Base-by-base conservation (phyloP, 2,329 filamentous ascomycete genomes). In the Epichloe coenophiala region DNA sequence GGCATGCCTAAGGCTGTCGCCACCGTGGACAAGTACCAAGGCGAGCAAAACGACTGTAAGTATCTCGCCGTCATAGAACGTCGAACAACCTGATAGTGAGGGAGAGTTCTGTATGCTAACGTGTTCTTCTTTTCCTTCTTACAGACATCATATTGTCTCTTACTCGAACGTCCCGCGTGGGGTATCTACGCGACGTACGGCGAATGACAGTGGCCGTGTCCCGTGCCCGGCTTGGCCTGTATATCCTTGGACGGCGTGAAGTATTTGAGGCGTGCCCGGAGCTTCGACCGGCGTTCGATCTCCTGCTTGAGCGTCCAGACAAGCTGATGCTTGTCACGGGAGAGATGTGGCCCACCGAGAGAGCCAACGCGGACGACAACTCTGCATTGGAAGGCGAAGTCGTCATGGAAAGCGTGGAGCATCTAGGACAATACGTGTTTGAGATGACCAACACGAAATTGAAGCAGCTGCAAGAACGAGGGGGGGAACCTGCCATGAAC, bases 1-100 rank as follows among this genome's bases (percentile, higher is more conserved):
- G 90, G 91, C 8, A 71, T 95, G 66, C 93, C 93, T 17, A 86
- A 84, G 66, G 84, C 86, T 49, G 88, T 98, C 31, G 90, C 88
- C 3, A 98, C 94, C 5, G 91, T 98, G 55, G 93, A 98, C 71
- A 96, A 95, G 66, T 98, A 97, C 62, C 93, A 98, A 71, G 94
- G 93, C 65, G 93, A 98, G 73, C 93, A 98, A 69, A 98, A 98
- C 68, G 93, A 98, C 63, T 97, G 88, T 93, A 76, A 76, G 86
- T 80, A 51, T 39, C 33, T 19, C 27, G n/a, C 12, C 5, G 11
- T 12, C 19, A 23, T 13, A 17, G 2, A 19, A n/a, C 7, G 8
- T 21, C 5, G 15, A 27, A 21, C 36, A 19, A 31, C 7, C 2
- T n/a, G 11, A 12, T 12, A 7, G 8, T 1, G 19, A 27, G 23